These are phyloP conservation scores for Xylariaceae sp. DNA, from an alignment of 2,329 filamentous ascomycete genomes.

Conservation along the genomic window DNA sequence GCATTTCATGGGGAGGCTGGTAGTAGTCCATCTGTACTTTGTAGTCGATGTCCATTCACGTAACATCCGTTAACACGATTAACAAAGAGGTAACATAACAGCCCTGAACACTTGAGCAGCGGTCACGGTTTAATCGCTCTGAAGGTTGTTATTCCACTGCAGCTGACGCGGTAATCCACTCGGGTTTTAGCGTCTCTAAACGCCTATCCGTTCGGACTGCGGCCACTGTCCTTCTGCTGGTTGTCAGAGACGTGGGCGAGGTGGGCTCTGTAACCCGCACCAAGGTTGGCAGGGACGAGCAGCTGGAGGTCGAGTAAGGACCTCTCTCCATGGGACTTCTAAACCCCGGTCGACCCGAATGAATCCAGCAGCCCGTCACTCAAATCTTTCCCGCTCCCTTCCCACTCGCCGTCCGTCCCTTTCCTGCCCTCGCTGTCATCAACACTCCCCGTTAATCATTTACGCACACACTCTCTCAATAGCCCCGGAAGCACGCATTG, in stretches of 20 bases:
- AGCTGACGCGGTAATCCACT: not conserved
- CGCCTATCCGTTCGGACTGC: not conserved
- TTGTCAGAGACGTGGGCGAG: too few relatives aligned
- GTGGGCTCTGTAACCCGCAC: too few relatives aligned
- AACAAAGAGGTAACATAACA: too few relatives aligned
- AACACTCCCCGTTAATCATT: conserved; percentile 5
- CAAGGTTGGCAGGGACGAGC: too few relatives aligned
- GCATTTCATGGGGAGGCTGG: too few relatives aligned
- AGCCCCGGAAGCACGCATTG: conserved; percentile 3
- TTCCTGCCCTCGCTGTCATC: conserved; percentile 16
- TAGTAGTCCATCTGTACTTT: too few relatives aligned
- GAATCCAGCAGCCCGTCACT: not conserved
- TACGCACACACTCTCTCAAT: conserved; percentile 5
- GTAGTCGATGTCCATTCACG: too few relatives aligned
- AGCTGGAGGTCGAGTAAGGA: too few relatives aligned
- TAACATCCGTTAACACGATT: too few relatives aligned
- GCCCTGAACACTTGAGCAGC: too few relatives aligned
- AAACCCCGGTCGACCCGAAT: conserved; percentile 20
- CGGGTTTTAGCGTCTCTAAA: not conserved
- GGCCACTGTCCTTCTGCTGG: too few relatives aligned
- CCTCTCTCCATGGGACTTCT: not conserved
- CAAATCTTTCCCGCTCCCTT: not conserved
- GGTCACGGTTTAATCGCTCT: too few relatives aligned
- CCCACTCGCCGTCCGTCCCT: not conserved
- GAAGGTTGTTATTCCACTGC: not conserved